phyloP scores from a whole-genome alignment of 495 filamentous ascomycete species.

The Penicillium fimorum region DNA sequence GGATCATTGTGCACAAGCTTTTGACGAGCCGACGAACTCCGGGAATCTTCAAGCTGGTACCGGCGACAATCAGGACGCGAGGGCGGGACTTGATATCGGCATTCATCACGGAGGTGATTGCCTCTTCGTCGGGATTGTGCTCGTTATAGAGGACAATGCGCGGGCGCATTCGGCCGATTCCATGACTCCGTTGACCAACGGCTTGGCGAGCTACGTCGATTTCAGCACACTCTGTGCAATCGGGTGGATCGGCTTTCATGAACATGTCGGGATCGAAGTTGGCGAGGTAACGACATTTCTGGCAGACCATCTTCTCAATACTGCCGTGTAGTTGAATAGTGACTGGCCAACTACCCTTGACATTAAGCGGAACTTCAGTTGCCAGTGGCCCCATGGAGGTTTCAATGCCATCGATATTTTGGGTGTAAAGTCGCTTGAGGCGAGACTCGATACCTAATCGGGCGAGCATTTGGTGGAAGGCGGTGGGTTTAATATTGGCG shows the following conservation, averaged over 20 bases:
- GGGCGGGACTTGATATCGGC: conserved; percentile 81
- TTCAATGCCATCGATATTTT: conserved; percentile 95
- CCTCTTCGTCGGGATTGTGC: conserved; percentile 91
- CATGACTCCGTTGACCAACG: conserved; percentile 90
- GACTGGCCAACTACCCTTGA: conserved; percentile 87
- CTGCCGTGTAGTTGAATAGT: conserved; percentile 95
- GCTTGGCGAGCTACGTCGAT: conserved; percentile 72
- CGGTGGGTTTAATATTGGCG: conserved; percentile 72
- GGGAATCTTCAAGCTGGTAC: conserved; percentile 92
- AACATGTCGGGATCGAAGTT: conserved; percentile 79
- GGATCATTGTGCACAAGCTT: conserved; percentile 81
- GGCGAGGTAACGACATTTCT: conserved; percentile 77
- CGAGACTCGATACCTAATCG: conserved; percentile 85
- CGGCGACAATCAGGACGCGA: conserved; percentile 90
- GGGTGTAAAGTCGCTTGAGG: conserved; percentile 87
- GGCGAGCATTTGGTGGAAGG: conserved; percentile 92
- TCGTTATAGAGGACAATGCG: conserved; percentile 98
- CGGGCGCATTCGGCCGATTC: conserved; percentile 84
- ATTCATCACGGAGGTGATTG: conserved; percentile 84
- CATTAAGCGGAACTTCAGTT: conserved; percentile 69
- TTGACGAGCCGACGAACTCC: conserved; percentile 85
- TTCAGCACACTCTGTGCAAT: conserved; percentile 71
- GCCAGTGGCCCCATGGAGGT: conserved; percentile 76
- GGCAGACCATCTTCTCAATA: conserved; percentile 92
- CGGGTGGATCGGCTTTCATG: conserved; percentile 78